Evolutionary conservation across 1,284 basidiomycete genomes (phyloP).

Genomic region (Ceratobasidium sp.): DNA sequence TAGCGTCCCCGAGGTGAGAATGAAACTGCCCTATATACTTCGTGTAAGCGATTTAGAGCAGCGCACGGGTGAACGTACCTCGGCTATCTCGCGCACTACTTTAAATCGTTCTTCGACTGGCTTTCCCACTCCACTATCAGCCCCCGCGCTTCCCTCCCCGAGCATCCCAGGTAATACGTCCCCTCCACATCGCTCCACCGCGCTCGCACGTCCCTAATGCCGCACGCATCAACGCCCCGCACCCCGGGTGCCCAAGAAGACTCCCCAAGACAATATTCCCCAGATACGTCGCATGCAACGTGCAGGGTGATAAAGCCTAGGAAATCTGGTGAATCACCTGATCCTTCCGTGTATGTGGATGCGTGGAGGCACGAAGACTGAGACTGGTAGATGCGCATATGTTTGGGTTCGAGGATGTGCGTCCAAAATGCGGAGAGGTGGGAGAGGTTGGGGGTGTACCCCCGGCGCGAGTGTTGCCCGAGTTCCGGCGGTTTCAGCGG

Average conservation of each 20-base stretch:
- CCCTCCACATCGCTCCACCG: conserved; percentile 91
- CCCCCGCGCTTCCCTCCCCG: conserved; percentile 75
- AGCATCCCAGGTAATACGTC: conserved; percentile 86
- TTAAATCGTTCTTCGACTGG: conserved; percentile 75
- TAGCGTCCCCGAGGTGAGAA: conserved; percentile 71
- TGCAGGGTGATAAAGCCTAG: conserved; percentile 86
- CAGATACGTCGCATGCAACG: conserved; percentile 82
- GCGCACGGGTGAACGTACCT: conserved; percentile 60
- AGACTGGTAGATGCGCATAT: conserved; percentile 15
- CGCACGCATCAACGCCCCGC: conserved; percentile 72
- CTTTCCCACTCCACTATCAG: conserved; percentile 67
- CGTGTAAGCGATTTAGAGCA: neutral
- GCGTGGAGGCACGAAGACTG: neutral
- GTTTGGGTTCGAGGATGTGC: conserved; percentile 19
- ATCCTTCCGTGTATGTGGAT: neutral
- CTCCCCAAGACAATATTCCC: conserved; percentile 83
- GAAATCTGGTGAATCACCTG: conserved; percentile 49
- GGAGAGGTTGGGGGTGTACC: conserved; percentile 44
- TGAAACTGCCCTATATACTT: conserved; percentile 64
- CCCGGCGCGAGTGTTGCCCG: conserved; percentile 46
- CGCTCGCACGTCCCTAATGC: conserved; percentile 84
- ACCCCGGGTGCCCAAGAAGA: conserved; percentile 72
- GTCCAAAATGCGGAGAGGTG: conserved; percentile 38
- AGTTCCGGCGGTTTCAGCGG: conserved; percentile 50
- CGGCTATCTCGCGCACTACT: conserved; percentile 76